Evolutionary conservation across 202 grass and related monocot genomes (phyloP).

Genomic region (Schoenoplectus triqueter): DNA sequence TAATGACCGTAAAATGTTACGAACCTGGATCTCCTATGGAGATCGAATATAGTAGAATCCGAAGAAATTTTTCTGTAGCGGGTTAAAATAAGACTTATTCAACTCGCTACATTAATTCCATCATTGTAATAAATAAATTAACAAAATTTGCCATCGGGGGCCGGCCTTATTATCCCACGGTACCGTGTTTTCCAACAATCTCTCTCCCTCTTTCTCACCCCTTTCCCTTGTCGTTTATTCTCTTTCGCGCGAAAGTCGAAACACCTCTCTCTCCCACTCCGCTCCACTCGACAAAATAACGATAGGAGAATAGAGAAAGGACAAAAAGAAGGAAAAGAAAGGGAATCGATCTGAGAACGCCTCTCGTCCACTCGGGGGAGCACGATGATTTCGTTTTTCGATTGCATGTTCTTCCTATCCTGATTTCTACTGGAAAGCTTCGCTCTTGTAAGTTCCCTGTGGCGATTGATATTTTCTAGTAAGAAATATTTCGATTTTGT

Average conservation of each 20-base stretch:
- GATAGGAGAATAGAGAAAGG: background rate
- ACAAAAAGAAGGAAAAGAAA: background rate
- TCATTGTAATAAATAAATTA: background rate
- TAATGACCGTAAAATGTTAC: background rate
- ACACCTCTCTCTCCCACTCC: background rate
- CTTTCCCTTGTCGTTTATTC: conserved; percentile 27
- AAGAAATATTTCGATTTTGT: background rate
- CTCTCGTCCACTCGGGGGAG: background rate
- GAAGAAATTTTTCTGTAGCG: background rate
- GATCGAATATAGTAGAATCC: background rate
- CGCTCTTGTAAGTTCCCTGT: conserved; percentile 12
- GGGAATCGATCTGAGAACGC: background rate
- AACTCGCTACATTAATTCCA: no score
- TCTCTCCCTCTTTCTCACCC: background rate
- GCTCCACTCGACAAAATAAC: background rate
- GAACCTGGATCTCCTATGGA: background rate
- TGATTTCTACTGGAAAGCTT: background rate
- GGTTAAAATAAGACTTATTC: background rate
- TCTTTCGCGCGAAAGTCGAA: conserved; percentile 22
- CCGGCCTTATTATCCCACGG: background rate
- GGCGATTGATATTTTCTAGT: background rate
- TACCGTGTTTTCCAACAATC: conserved; percentile 6
- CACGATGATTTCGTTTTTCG: background rate
- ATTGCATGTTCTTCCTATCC: background rate
- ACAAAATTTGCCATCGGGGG: conserved; percentile 17